Base-by-base conservation (phyloP, 78 protist genomes). In the Dictyostelium capitatum region DNA sequence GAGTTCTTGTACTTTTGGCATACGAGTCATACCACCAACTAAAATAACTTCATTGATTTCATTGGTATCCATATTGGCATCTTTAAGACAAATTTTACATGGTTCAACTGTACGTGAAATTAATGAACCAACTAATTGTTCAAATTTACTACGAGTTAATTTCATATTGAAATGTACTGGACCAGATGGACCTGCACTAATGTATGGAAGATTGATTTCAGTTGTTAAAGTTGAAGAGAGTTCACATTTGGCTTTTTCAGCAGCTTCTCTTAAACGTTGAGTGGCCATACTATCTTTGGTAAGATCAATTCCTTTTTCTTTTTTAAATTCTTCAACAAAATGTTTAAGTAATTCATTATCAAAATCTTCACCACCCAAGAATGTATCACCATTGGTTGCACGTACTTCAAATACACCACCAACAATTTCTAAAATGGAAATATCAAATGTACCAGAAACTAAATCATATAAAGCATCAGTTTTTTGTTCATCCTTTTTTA, bases 391-490 rank as follows among this genome's bases (percentile, higher is more conserved):
- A 95, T 98, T 98, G 82, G 97, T 79, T 23, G 89, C 91, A 54
- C 79, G 48, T 43, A 98, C 99, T 97, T 99, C 99, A 82, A 99
- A 99, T 46, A 99, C 99, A 32, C 99, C 99, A 46, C 89, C 91
- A 62, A 84, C 81, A 83, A 99, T 97, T 82, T 98, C 99, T 20
- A 99, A 98, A 74, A 99, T 92, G 37, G 99, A 97, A 50, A 99
- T 90, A 54, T 99, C 99, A 48, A 99, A 99, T 30, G 99, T 99
- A 48, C 99, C 99, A 17, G 99, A 99, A n/a, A 99, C 99, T n/a
- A 99, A 89, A 90, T 99, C 99, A 79, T 95, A 99, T 3, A 99
- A 99, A 47, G 97, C 98, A 46, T 98, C 81, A 79, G 90, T 65
- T 80, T 94, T 97, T 69, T 91, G 94, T 59, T 72, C 67, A 62